These are phyloP conservation scores for Lactarius deliciosus DNA, from an alignment of 768 basidiomycete genomes.

Conservation along the genomic window DNA sequence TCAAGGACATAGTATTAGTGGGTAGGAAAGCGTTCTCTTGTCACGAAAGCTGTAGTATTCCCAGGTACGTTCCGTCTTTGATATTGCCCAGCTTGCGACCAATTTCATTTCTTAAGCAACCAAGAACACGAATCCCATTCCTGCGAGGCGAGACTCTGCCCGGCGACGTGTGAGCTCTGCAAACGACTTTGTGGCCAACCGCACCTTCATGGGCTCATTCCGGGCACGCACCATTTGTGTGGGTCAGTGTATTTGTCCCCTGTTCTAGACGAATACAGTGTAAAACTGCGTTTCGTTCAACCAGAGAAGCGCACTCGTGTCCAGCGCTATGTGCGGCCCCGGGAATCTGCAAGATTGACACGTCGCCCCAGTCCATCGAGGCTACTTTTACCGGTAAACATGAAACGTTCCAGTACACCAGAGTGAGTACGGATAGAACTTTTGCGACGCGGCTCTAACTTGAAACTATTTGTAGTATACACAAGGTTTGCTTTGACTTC, in stretches of 20 bases:
- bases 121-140: slow-evolving; percentile 46
- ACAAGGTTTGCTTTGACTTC: slow-evolving; percentile 42
- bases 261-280: neutral
- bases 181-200: slow-evolving; percentile 48
- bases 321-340: slow-evolving; percentile 40
- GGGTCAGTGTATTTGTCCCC: slow-evolving; percentile 41
- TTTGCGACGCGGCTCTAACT: neutral
- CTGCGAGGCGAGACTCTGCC: slow-evolving; percentile 55
- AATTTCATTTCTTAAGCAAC: slow-evolving; percentile 38
- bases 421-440: slow-evolving; percentile 38
- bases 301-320: slow-evolving; percentile 55
- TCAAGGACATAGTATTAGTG: slow-evolving; percentile 9
- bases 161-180: slow-evolving; percentile 54
- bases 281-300: neutral
- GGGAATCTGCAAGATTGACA: slow-evolving; percentile 61
- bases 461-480: slow-evolving; percentile 42
- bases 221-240: slow-evolving; percentile 50
- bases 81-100: neutral
- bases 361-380: slow-evolving; percentile 56
- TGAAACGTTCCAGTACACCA: slow-evolving; percentile 64
- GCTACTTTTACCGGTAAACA: slow-evolving; percentile 60
- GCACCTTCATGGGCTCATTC: slow-evolving; percentile 53
- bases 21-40: slow-evolving; percentile 23
- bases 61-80: slow-evolving; percentile 5
- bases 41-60: slow-evolving; percentile 16